Evolutionary conservation across 805 yeast species (phyloP).

Genomic region (Millerago galiae): DNA sequence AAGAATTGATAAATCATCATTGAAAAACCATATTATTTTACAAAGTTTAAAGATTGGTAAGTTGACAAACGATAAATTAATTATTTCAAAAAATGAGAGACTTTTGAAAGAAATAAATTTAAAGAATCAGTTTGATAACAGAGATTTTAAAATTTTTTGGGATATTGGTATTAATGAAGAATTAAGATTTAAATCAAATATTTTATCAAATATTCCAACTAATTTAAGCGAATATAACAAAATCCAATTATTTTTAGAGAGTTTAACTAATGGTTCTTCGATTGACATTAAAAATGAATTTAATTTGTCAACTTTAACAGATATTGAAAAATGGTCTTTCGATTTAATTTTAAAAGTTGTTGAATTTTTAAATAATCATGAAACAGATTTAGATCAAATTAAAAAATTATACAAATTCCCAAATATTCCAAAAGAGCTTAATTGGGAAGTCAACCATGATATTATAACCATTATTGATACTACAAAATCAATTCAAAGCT

Average conservation of each 20-base stretch:
- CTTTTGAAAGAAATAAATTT: conserved; percentile 25
- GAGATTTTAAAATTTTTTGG: conserved; percentile 54
- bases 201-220: conserved; percentile 10
- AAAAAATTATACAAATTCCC: conserved; percentile 10
- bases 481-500: conserved; percentile 14
- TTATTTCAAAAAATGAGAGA: conserved; percentile 7
- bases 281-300: conserved; percentile 1
- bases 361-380: conserved; percentile 7
- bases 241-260: conserved; percentile 11
- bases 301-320: conserved; percentile 9
- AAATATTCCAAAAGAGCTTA: conserved; percentile 7
- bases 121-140: conserved; percentile 38
- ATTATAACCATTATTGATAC: conserved; percentile 14
- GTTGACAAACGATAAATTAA: conserved; percentile 24
- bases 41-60: conserved; percentile 25
- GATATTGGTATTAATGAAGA: conserved; percentile 37
- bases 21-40: conserved; percentile 20
- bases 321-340: conserved; percentile 20
- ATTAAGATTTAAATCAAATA: conserved; percentile 4
- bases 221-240: conserved; percentile 10
- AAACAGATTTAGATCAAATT: neutral
- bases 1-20: conserved; percentile 41
- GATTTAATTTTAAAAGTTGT: conserved; percentile 5
- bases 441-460: conserved; percentile 18
- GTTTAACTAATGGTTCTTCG: conserved; percentile 11